Base-by-base conservation (phyloP, 2,329 filamentous ascomycete genomes). In the Sporothrix curviconia region DNA sequence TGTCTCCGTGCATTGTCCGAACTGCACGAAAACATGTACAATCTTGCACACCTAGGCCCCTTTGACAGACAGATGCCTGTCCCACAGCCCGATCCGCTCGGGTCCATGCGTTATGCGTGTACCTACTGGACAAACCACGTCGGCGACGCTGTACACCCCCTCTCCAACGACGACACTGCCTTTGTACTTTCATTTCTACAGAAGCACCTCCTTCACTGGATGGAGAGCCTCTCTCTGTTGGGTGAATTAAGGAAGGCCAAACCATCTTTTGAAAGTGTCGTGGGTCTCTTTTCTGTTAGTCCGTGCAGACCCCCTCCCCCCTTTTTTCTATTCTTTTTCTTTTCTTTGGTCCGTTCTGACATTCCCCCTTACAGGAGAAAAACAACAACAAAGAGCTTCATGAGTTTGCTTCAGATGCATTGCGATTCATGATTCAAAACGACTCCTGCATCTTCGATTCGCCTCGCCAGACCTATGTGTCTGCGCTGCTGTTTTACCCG, bases 381-480 rank as follows among this genome's bases (percentile, higher is more conserved):
- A 6, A 11, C 28, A 11, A 32, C 28, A 11, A 32, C 5, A 11
- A 5, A 32, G 28, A 32, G 28, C 28, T 32, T 11, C 6, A 11
- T 11, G 28, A 32, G 6, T 32, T 32, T 32, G 28, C 19, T n/a
- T n/a, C 4, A 5, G 37, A 40, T 40, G 8, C 37, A 17, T 17
- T 17, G 17, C 9, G 37, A 8, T 40, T 40, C 15, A 40, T 46
- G n/a, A 17, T 40, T n/a, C 15, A 40, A 30, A 12, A 7, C n/a
- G 42, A 28, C 36, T 32, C 12, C 25, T 58, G 12, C 2, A 46
- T 59, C 14, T 37, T 47, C n/a, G 28, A 40, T 8, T 34, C 37
- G 3, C 57, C 57, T 5, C 52, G 56, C 22, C 57, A 59, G 17
- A n/a, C 19, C 19, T 59, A 59, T 22, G 39, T 22, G 14, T 59